Conservation (phyloP, 2,329 filamentous ascomycete species). For the Monosporascus ibericus region DNA sequence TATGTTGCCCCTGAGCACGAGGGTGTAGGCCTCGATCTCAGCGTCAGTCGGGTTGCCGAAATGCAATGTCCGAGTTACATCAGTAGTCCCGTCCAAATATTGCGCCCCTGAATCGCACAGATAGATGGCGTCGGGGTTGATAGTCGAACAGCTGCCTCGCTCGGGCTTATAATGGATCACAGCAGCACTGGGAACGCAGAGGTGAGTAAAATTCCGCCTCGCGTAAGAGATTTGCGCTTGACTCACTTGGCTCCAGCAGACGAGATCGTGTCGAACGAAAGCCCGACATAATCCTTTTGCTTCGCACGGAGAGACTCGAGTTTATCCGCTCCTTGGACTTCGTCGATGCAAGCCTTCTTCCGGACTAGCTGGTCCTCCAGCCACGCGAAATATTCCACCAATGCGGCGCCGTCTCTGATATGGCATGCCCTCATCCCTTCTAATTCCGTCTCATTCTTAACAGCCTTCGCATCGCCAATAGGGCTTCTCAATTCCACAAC, state of each 20-base stretch:
- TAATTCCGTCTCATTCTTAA: conserved; percentile 88
- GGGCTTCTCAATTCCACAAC: conserved; percentile 86
- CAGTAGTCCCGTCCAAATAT: conserved; percentile 90
- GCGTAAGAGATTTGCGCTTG: neutral
- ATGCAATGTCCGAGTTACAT: conserved; percentile 89
- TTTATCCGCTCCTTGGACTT: conserved; percentile 88
- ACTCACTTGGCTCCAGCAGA: conserved; percentile 74
- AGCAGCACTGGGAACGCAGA: conserved; percentile 58
- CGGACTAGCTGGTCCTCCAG: conserved; percentile 79
- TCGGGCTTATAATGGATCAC: conserved; percentile 95
- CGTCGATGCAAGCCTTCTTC: conserved; percentile 70
- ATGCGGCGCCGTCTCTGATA: conserved; percentile 82
- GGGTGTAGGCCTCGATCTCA: conserved; percentile 84
- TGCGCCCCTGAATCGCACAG: conserved; percentile 97
- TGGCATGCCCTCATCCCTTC: conserved; percentile 93
- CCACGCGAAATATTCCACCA: conserved; percentile 95
- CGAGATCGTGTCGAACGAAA: conserved; percentile 94
- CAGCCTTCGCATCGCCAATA: conserved; percentile 81
- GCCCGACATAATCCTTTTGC: conserved; percentile 71
- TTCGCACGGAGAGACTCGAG: conserved; percentile 68
- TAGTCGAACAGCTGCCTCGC: conserved; percentile 69
- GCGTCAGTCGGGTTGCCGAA: conserved; percentile 79
- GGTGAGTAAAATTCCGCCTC: conserved; percentile 6
- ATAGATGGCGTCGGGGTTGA: conserved; percentile 83
- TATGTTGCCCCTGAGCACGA: conserved; percentile 93